Base-by-base conservation (phyloP, 169 alveolate genomes). In the Babesia bovis region DNA sequence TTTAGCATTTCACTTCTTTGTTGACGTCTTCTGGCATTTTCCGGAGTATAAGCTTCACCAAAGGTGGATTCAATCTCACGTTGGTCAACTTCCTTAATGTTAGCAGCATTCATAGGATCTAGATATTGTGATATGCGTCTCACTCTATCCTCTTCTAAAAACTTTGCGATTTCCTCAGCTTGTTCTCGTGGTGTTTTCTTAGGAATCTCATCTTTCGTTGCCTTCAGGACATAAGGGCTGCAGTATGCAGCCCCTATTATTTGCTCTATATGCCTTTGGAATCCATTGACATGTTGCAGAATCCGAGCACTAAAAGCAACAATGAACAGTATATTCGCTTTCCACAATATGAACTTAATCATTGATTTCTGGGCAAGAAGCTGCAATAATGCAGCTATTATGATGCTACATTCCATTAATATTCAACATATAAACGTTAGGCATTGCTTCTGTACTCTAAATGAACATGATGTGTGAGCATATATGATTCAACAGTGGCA, bases 41-140 rank as follows among this genome's bases (percentile, higher is more conserved):
- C 85, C 35, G 76, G 79, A 3, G 84, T 52, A 25, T 42, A 45
- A 1, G 72, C 57, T 55, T 69, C 63, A 9, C 88, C 88, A 51
- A 81, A 81, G 15, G 77, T 63, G 4, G 30, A 3, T 7, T 26
- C 66, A 25, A 69, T 23, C 33, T 59, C 88, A 10, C 42, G 13
- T 35, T 70, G 61, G 58, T 65, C 58, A 17, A 81, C 19, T 6
- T 38, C 78, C 70, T 69, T 21, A 40, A 33, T 49, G 25, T 28
- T 33, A 3, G 35, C 81, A 0, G 84, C 30, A 33, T 32, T 69
- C 71, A 81, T 59, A n/a, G 88, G 88, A 10, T 33, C 49, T 55
- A 81, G 35, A 36, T 81, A 81, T 41, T 51, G 35, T 12, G 50
- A 26, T 33, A 71, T 44, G 41, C 57, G 65, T 33, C 71, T 76